A percentile compares a stretch with the other conserved stretches of the same genome.
phyloP scores from a whole-genome alignment of 345 rosid species.

The Luvunga scandens region DNA sequence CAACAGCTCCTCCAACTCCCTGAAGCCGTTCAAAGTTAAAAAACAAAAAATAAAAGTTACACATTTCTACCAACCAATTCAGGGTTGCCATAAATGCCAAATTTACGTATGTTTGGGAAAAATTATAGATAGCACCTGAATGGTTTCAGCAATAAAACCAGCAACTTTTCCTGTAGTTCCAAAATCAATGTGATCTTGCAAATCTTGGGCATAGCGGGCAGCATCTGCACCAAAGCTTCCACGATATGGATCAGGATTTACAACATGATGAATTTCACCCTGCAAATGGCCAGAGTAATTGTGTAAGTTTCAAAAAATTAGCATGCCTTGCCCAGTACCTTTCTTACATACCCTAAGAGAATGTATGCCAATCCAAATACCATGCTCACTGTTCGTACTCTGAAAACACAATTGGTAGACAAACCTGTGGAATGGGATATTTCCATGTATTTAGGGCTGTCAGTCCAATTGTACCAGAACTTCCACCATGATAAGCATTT shows the following conservation, averaged over 20 bases:
- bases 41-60: not conserved
- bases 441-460: conserved; percentile 94
- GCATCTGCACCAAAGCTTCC: conserved; percentile 88
- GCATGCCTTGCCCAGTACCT: not conserved
- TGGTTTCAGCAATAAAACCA: conserved; percentile 91
- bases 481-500: conserved; percentile 98
- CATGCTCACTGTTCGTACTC: not conserved
- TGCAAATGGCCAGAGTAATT: conserved; percentile 25
- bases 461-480: conserved; percentile 81
- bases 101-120: conserved; percentile 5
- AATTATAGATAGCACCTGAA: conserved; percentile 52
- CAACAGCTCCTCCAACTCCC: conserved; percentile 98
- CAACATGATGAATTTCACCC: conserved; percentile 92
- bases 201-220: conserved; percentile 73
- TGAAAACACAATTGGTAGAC: not conserved
- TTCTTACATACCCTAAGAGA: not conserved
- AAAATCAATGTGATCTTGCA: conserved; percentile 84
- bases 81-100: not conserved
- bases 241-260: conserved; percentile 88
- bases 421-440: conserved; percentile 89
- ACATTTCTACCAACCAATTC: not conserved
- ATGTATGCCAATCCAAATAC: not conserved
- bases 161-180: conserved; percentile 91
- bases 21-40: conserved; percentile 20
- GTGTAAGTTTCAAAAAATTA: not conserved